Conservation (phyloP, 2,329 filamentous ascomycete species). For the Blastomyces parvus region DNA sequence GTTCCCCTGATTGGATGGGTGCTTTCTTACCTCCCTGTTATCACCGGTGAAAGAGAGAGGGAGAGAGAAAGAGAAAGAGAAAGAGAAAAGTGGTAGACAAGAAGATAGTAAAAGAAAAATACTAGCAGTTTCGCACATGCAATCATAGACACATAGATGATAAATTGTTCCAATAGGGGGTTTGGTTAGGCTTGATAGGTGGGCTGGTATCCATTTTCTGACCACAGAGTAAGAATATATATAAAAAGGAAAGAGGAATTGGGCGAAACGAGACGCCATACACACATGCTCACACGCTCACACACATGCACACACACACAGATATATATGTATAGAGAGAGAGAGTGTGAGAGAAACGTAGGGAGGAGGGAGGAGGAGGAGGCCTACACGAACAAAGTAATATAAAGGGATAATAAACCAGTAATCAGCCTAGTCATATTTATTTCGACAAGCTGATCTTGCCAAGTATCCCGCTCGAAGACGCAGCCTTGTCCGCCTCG, state of each 20-base stretch:
- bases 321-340: neutral
- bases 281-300: too few relatives aligned
- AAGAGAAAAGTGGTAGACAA: too few relatives aligned
- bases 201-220: neutral
- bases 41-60: slow-evolving; percentile 5
- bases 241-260: neutral
- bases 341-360: neutral
- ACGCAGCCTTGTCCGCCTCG: slow-evolving; percentile 49
- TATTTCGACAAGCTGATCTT: slow-evolving; percentile 48
- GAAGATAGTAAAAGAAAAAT: too few relatives aligned
- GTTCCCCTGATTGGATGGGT: neutral
- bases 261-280: neutral
- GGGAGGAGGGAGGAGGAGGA: neutral
- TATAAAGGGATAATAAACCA: slow-evolving; percentile 7
- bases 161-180: slow-evolving; percentile 1
- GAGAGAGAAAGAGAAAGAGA: neutral
- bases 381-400: slow-evolving; percentile 9
- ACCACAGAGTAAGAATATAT: neutral
- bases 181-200: neutral
- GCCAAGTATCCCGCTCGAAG: slow-evolving; percentile 39
- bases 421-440: slow-evolving; percentile 10
- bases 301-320: neutral
- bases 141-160: slow-evolving; percentile 8
- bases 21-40: slow-evolving; percentile 6
- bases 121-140: slow-evolving; percentile 3